phyloP scores from a whole-genome alignment of 176 grass and related monocot genomes.

The Oryza coarctata region DNA sequence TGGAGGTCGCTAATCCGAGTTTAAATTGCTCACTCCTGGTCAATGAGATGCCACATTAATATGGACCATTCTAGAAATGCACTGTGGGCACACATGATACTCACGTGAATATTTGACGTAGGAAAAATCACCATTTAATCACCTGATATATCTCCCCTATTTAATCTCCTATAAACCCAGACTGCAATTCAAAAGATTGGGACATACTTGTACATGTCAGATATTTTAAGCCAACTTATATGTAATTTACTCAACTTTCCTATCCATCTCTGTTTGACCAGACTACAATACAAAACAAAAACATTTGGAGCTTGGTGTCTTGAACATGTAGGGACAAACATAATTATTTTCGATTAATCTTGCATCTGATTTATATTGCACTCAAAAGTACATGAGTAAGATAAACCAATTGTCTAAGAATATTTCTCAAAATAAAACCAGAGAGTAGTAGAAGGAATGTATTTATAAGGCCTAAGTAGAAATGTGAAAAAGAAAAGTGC shows the following conservation, averaged over 20 bases:
- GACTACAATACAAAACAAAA: background rate
- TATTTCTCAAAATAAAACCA: background rate
- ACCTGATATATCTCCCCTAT: background rate
- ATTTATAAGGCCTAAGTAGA: background rate
- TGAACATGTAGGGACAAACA: background rate
- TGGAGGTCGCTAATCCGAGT: background rate
- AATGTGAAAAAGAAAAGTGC: background rate
- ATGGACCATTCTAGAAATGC: background rate
- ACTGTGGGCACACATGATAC: background rate
- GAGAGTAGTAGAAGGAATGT: background rate
- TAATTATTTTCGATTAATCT: background rate
- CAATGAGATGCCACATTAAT: background rate
- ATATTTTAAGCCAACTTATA: background rate
- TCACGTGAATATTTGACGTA: background rate
- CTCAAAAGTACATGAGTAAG: background rate
- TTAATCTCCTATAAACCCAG: background rate
- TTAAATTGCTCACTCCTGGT: background rate
- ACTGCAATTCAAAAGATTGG: background rate
- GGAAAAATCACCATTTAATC: background rate
- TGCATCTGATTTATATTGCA: background rate
- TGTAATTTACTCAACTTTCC: background rate
- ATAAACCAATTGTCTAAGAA: background rate
- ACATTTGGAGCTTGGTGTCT: background rate
- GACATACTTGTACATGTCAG: background rate
- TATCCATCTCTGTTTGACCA: background rate